phyloP scores from a whole-genome alignment of 768 basidiomycete species.

The Tricholomella constricta region DNA sequence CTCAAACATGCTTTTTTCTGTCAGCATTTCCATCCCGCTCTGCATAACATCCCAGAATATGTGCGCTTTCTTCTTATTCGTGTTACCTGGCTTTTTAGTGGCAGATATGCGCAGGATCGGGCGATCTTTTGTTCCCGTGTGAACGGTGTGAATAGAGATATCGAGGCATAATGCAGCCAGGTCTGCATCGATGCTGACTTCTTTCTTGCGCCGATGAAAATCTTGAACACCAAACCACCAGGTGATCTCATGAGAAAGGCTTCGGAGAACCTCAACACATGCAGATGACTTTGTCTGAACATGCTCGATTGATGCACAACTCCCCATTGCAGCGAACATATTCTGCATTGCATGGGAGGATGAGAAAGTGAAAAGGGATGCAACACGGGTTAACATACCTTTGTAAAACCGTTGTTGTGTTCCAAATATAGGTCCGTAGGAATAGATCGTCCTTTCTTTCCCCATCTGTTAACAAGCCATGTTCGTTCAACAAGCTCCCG shows the following conservation, averaged over 20 bases:
- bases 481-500: constrained; percentile 10
- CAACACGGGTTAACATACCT: constrained; percentile 1
- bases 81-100: not conserved
- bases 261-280: constrained; percentile 11
- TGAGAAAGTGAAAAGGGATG: not conserved
- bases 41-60: not conserved
- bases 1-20: constrained; percentile 1
- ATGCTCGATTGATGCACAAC: constrained; percentile 15
- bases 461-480: constrained; percentile 16
- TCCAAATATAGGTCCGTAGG: constrained; percentile 14
- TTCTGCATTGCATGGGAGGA: constrained; percentile 1
- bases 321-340: constrained; percentile 17
- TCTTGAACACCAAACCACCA: constrained; percentile 1
- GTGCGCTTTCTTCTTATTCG: not conserved
- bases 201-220: not conserved
- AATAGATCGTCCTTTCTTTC: constrained; percentile 10
- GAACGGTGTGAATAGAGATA: constrained; percentile 1
- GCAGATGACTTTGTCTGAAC: constrained; percentile 16
- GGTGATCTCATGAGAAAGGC: constrained; percentile 4
- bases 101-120: not conserved
- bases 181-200: constrained; percentile 9
- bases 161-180: constrained; percentile 7
- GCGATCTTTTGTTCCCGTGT: not conserved
- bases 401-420: constrained; percentile 18
- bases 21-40: not conserved